Percentiles rank a stretch among this genome's conserved stretches.
These are phyloP conservation scores for Monilinia fructicola DNA, from an alignment of 2,329 filamentous ascomycete genomes.

Conservation along the genomic window DNA sequence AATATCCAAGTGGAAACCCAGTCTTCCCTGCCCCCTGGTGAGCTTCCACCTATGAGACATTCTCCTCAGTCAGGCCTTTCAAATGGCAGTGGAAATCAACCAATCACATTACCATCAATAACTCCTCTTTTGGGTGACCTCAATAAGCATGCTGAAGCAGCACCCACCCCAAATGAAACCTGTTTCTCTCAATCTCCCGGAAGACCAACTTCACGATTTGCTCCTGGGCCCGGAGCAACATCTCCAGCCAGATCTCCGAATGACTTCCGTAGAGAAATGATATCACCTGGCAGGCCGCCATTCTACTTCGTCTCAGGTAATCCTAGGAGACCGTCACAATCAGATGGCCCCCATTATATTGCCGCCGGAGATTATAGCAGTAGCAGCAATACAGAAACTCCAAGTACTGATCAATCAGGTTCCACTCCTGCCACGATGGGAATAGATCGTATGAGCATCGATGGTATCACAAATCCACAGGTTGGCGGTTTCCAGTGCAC, in stretches of 20 bases:
- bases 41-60: slow-evolving; percentile 37
- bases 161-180: slow-evolving; percentile 26
- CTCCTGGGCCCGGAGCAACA: slow-evolving; percentile 31
- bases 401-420: slow-evolving; percentile 47
- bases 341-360: slow-evolving; percentile 33
- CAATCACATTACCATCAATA: slow-evolving; percentile 39
- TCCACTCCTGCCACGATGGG: slow-evolving; percentile 47
- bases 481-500: slow-evolving; percentile 58
- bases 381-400: slow-evolving; percentile 46
- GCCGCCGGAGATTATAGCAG: slow-evolving; percentile 36
- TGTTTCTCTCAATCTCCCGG: slow-evolving; percentile 37
- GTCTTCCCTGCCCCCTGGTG: slow-evolving; percentile 27
- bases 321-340: slow-evolving; percentile 35
- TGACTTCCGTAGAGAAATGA: slow-evolving; percentile 46
- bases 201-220: slow-evolving; percentile 32
- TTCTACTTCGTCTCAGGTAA: slow-evolving; percentile 28
- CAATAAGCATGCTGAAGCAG: slow-evolving; percentile 34
- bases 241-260: slow-evolving; percentile 39
- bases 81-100: slow-evolving; percentile 32
- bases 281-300: slow-evolving; percentile 38
- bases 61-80: slow-evolving; percentile 35
- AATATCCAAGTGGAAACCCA: slow-evolving; percentile 20
- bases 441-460: slow-evolving; percentile 58
- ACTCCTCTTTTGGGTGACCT: slow-evolving; percentile 37
- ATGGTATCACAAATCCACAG: slow-evolving; percentile 56